Evolutionary conservation across 2,329 filamentous ascomycete species (phyloP), one percentile per base, ranked within the genome.

Genomic region (Diaporthe helianthi): DNA sequence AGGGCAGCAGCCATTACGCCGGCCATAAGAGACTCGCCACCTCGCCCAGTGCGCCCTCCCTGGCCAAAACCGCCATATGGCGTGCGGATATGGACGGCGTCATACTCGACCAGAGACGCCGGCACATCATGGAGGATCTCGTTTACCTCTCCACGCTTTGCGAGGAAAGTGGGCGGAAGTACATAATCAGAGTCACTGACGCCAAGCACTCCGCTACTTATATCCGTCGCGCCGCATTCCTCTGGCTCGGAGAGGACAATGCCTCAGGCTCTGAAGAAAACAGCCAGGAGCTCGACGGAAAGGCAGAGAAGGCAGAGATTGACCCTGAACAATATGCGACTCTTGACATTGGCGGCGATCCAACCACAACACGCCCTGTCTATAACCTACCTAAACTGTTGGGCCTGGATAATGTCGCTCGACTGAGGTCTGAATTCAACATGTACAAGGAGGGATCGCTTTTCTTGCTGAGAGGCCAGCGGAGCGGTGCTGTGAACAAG

Each of bases 51-150:
- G 36, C 71, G 12, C 26, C 26, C 12, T 10, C 31, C 0, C 55
- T 71, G 47, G 51, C 73, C 64, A 71, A 70, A 10, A 52, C 33
- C 3, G 76, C 78, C 10, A 76, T 80, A 29, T 88, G 83, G 83
- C 83, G 87, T 36, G 49, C 78, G 6, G 87, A 89, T 72, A 91
- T 91, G 87, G 80, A 84, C 41, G 76, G 79, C 0, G 79, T 86
- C 31, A 74, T 91, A 0, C 78, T 90, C 4, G 76, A 81, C 7
- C 78, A 85, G 69, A 80, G 90, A 78, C 83, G 86, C 5, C 77
- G 81, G 6, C 78, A 81, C 1, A 80, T 85, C 22, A 78, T 82
- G 1, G 80, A 85, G 24, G 78, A 83, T 0, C 76, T 92, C 13
- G 67, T 83, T 6, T 77, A 82, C 70, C 72, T 85, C 3, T 76